Evolutionary conservation across 371 early-diverging fungal genomes (phyloP), one percentile per base, ranked within the genome.

Genomic region (Zopfochytrium polystomum): DNA sequence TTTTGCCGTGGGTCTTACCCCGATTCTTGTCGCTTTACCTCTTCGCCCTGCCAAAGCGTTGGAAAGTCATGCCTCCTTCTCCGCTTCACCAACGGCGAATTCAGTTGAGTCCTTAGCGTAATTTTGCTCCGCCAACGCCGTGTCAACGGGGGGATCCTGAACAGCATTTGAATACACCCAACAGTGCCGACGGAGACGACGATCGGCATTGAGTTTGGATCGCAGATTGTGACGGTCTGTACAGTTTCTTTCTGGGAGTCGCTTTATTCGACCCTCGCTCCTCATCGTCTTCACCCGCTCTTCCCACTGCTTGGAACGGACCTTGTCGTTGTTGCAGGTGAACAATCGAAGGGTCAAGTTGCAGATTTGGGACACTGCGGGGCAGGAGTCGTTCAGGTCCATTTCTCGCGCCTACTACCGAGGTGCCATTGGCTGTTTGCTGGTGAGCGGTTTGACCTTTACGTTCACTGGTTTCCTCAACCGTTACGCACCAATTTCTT

Each of bases 301-400:
- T n/a, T n/a, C n/a, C n/a, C n/a, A n/a, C n/a, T n/a, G n/a, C n/a
- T n/a, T n/a, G n/a, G n/a, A n/a, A n/a, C n/a, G n/a, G n/a, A n/a
- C n/a, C n/a, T n/a, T n/a, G n/a, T n/a, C n/a, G n/a, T n/a, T n/a
- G n/a, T n/a, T n/a, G n/a, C 15, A 63, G 64, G 64, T 63, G 18
- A 43, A 59, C 11, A 55, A 52, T 5, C 53, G 54, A 22, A 5
- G 48, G 26, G 87, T 97, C 66, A 96, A 96, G 75, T 82, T 99
- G 22, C 98, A 98, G 73, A 92, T 98, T 55, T 99, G 99, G 99
- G 99, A 99, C 74, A 98, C 99, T 15, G 95, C 93, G 69, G 83
- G 88, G 11, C 79, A 80, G 56, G 84, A 82, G 44, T 87, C 93
- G 23, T 98, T 97, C 79, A 82, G 95, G 63, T 91, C 92, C 70